Conservation (phyloP, 1,284 basidiomycete genomes). For the Tranzscheliella williamsii region DNA sequence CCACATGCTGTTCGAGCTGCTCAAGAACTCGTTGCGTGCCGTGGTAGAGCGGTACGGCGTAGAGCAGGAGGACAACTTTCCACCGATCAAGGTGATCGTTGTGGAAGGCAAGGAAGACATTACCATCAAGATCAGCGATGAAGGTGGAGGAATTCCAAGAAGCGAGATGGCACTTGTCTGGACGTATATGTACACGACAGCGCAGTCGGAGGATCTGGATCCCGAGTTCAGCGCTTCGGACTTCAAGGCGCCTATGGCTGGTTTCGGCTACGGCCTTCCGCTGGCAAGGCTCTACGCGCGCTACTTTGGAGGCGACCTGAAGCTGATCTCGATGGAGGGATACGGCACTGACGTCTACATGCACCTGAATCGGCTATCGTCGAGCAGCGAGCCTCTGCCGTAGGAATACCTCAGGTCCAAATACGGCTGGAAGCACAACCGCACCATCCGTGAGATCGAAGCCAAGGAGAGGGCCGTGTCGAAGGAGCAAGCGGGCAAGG, state of each 20-base stretch:
- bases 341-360: constrained; percentile 71
- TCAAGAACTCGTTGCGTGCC: constrained; percentile 96
- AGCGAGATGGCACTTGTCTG: constrained; percentile 91
- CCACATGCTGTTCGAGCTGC: constrained; percentile 96
- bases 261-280: constrained; percentile 83
- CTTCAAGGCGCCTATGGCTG: constrained; percentile 98
- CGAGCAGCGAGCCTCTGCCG: constrained; percentile 63
- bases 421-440: constrained; percentile 39
- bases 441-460: constrained; percentile 37
- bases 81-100: constrained; percentile 95
- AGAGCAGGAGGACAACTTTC: constrained; percentile 78
- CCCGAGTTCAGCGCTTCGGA: constrained; percentile 86
- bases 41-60: constrained; percentile 90
- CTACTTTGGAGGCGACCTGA: constrained; percentile 95
- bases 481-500: neutral
- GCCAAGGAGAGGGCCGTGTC: constrained; percentile 3
- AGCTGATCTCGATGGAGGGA: constrained; percentile 96
- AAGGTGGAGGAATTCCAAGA: constrained; percentile 92
- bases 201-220: constrained; percentile 81
- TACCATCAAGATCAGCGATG: constrained; percentile 96
- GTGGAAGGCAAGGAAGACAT: constrained; percentile 83
- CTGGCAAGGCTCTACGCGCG: constrained; percentile 80
- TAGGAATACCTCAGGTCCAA: constrained; percentile 53
- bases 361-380: constrained; percentile 75
- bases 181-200: constrained; percentile 98